Percentiles rank a stretch among this genome's conserved stretches.
Evolutionary conservation across 1,139 yeast genomes (phyloP).

Genomic region (Diutina mesorugosa): DNA sequence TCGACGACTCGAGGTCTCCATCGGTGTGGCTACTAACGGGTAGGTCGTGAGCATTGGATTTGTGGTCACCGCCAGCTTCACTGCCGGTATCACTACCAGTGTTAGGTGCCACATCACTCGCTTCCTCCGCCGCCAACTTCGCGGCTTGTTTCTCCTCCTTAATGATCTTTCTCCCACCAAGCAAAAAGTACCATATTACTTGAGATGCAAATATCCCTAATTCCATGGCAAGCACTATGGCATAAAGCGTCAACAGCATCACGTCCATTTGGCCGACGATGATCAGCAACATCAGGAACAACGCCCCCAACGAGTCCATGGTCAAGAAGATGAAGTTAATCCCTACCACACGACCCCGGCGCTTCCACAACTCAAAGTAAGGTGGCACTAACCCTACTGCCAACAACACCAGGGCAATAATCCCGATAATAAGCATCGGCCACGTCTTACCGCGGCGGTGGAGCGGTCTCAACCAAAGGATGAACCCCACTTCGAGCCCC

Average conservation of each 20-base stretch:
- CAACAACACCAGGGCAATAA: conserved; percentile 61
- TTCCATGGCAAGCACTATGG: conserved; percentile 61
- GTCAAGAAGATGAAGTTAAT: conserved; percentile 69
- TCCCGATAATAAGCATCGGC: conserved; percentile 74
- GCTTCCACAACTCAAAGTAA: conserved; percentile 67
- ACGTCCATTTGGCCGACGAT: conserved; percentile 51
- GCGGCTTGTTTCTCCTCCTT: not conserved
- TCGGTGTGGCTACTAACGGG: too few species aligned
- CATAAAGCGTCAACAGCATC: conserved; percentile 67
- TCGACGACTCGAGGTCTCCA: too few species aligned
- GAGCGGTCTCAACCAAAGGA: conserved; percentile 56
- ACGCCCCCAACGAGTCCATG: conserved; percentile 76
- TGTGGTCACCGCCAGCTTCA: not conserved
- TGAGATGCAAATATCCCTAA: conserved; percentile 67
- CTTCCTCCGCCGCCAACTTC: not conserved
- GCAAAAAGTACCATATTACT: conserved; percentile 46
- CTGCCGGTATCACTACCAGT: not conserved
- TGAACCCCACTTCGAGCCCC: conserved; percentile 59
- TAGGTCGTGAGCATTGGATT: too few species aligned
- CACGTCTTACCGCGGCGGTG: conserved; percentile 50
- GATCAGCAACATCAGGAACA: conserved; percentile 57
- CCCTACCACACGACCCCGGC: conserved; percentile 78
- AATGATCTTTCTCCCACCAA: not conserved
- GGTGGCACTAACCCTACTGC: conserved; percentile 82
- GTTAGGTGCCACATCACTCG: not conserved